Conservation (phyloP, 805 yeast species). For the Candida gorgasii region DNA sequence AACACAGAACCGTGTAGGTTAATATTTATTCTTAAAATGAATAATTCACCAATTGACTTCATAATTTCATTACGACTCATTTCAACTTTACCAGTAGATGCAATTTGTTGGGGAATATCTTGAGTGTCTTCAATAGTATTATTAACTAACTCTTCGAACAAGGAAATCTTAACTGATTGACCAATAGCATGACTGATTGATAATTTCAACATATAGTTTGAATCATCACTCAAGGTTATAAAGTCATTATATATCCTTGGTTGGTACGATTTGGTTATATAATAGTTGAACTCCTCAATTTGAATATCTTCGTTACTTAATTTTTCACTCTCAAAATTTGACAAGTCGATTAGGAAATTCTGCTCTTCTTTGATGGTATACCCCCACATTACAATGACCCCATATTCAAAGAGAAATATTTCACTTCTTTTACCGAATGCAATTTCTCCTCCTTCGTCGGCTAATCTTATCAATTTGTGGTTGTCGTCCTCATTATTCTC, state of each 20-base stretch:
- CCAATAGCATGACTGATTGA: constrained; percentile 95
- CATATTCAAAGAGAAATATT: constrained; percentile 89
- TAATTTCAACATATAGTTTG: constrained; percentile 86
- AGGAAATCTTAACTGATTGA: constrained; percentile 91
- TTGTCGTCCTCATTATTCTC: constrained; percentile 24
- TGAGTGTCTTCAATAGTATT: constrained; percentile 97
- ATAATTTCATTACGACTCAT: constrained; percentile 93
- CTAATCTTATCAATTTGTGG: constrained; percentile 59
- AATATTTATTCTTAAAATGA: constrained; percentile 80
- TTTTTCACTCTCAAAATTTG: constrained; percentile 90
- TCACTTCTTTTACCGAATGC: constrained; percentile 82
- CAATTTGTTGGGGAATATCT: constrained; percentile 95
- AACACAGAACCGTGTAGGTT: constrained; percentile 84
- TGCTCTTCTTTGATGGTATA: constrained; percentile 81
- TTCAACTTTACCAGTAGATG: constrained; percentile 89
- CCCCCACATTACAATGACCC: constrained; percentile 98
- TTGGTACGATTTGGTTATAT: constrained; percentile 89
- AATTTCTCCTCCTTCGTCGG: constrained; percentile 94
- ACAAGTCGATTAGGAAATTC: constrained; percentile 78
- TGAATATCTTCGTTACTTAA: constrained; percentile 90
- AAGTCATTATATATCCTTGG: constrained; percentile 96
- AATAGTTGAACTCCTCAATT: constrained; percentile 91
- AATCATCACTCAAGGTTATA: constrained; percentile 86
- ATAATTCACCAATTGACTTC: constrained; percentile 96
- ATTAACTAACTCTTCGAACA: constrained; percentile 94